Base-by-base conservation (phyloP, 441 rosid genomes). In the Omphalea diandra region DNA sequence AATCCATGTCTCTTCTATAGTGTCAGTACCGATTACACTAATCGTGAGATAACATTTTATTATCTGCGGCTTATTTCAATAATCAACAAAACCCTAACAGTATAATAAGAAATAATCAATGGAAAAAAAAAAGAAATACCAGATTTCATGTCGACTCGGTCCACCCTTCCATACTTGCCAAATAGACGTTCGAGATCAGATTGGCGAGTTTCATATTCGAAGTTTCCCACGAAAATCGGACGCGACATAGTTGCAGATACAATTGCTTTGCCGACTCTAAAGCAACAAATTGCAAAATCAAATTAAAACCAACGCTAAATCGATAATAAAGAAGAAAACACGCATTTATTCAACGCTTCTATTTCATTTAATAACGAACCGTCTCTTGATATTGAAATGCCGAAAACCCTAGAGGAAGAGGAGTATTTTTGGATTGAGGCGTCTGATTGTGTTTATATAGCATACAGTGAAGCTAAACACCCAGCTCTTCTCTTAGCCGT, bases 131-230 rank as follows among this genome's bases (percentile, higher is more conserved):
- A 10, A 7, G 38, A 5, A 20, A 71, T 85, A 90, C 98, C 97
- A 81, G 95, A 86, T 86, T 93, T 90, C 90, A 90, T 93, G 73
- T 93, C 97, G 2, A 90, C 90, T 0, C 98, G 87, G 68, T 90
- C 96, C 53, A 87, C 85, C 63, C 88, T 83, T 63, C 97, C 94
- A 41, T 84, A 84, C 80, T 88, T 92, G 76, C 88, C 61, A 76
- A 90, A 90, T 22, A 88, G 53, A 6, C 93, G 83, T 60, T 92
- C 97, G 61, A 90, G 76, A 68, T 93, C 96, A 7, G 92, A 83
- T 10, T 87, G 98, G 20, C 97, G 90, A 67, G 94, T 90, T 11
- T 89, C 96, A 71, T 81, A 87, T 86, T 86, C 94, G 38, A 92
- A 90, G 73, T 92, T 92, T 38, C 94, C 94, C 1, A 86, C 94